phyloP scores from a whole-genome alignment of 129 eudicot genomes.

The Tagetes patula region DNA sequence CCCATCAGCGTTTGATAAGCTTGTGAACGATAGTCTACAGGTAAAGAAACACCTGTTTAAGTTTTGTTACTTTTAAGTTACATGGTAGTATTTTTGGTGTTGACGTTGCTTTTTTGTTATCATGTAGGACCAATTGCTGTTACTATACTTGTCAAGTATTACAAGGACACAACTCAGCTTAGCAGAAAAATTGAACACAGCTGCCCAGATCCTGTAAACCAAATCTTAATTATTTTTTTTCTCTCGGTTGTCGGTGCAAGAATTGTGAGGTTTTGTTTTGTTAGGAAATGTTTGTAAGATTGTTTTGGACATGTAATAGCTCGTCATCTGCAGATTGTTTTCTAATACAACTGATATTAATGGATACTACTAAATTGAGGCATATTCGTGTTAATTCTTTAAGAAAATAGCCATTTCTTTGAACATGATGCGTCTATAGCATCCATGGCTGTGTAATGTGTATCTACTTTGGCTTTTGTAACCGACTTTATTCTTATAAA shows the following conservation, averaged over 20 bases:
- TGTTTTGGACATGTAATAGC: conserved; percentile 16
- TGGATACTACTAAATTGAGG: conserved; percentile 30
- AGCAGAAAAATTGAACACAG: conserved; percentile 70
- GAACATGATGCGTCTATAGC: background rate
- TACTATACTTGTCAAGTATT: conserved; percentile 88
- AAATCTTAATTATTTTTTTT: conserved; percentile 6
- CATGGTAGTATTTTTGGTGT: background rate
- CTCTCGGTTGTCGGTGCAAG: background rate
- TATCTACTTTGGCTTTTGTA: background rate
- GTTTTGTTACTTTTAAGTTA: too few species aligned
- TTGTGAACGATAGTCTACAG: conserved; percentile 87
- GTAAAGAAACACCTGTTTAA: conserved; percentile 25
- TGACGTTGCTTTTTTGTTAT: background rate
- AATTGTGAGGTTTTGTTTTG: conserved; percentile 14
- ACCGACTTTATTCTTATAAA: background rate
- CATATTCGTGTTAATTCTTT: background rate
- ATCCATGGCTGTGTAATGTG: too few species aligned
- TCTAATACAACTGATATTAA: conserved; percentile 14
- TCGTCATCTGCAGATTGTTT: conserved; percentile 2
- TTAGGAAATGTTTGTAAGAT: conserved; percentile 29
- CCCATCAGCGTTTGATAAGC: conserved; percentile 73
- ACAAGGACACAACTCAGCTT: conserved; percentile 91
- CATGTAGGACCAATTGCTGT: conserved; percentile 82
- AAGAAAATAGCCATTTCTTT: background rate
- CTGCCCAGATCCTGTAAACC: conserved; percentile 48